Evolutionary conservation across 2,329 filamentous ascomycete genomes (phyloP).

Genomic region (Tolypocladium ophioglossoides): DNA sequence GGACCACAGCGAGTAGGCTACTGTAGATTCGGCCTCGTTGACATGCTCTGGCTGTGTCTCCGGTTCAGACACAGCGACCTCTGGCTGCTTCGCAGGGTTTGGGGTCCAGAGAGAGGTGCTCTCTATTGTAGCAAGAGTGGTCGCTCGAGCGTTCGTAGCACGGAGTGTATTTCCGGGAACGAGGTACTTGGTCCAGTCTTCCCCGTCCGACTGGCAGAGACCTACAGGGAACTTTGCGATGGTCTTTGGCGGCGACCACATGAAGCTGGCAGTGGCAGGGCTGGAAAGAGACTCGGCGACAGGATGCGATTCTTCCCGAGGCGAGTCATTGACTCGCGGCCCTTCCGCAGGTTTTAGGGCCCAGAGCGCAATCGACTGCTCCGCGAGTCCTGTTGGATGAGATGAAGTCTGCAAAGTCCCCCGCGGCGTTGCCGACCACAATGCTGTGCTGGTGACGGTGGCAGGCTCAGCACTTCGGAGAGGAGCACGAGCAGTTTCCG

Average conservation of each 20-base stretch:
- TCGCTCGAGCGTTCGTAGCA: not conserved
- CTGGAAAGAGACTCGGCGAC: not conserved
- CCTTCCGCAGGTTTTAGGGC: not conserved
- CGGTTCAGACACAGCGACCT: not conserved
- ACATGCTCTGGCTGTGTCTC: not conserved
- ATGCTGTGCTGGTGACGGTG: slow-evolving; percentile 22
- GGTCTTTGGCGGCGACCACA: not conserved
- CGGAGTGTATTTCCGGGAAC: not conserved
- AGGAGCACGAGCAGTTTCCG: slow-evolving; percentile 14
- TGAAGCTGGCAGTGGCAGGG: not conserved
- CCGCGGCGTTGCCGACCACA: slow-evolving; percentile 18
- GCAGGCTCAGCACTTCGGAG: slow-evolving; percentile 15
- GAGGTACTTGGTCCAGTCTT: not conserved
- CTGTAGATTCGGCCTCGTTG: not conserved
- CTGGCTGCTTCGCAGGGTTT: not conserved
- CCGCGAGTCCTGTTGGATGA: not conserved
- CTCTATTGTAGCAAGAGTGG: not conserved
- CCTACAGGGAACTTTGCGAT: not conserved
- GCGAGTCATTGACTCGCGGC: not conserved
- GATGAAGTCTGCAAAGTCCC: not conserved
- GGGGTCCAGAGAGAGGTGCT: not conserved
- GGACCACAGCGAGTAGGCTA: not conserved
- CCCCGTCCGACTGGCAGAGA: not conserved
- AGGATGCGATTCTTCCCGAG: no score
- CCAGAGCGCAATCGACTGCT: not conserved